A percentile compares a stretch with the other conserved stretches of the same genome.
phyloP scores from a whole-genome alignment of 305 asterid species.

The Striga hermonthica region DNA sequence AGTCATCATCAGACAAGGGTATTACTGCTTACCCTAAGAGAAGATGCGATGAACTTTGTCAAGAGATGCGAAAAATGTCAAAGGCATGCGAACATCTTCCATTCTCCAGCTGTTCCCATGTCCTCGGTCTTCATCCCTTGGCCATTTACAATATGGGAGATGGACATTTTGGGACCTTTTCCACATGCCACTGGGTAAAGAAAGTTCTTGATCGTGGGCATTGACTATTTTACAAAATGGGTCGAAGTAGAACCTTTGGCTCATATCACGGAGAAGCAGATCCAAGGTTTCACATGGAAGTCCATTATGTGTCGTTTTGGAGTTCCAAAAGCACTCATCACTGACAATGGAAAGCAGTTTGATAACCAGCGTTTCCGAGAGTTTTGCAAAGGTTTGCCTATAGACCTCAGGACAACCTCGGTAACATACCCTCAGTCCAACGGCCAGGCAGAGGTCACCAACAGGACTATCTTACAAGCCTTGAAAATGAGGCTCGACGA shows the following conservation, averaged over 20 bases:
- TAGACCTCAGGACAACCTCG: not conserved
- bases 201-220: not conserved
- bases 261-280: not conserved
- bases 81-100: not conserved
- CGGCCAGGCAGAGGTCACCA: not conserved
- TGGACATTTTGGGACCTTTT: not conserved
- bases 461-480: not conserved
- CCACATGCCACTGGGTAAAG: not conserved
- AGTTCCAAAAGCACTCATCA: not conserved
- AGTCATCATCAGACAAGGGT: not conserved
- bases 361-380: not conserved
- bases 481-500: not conserved
- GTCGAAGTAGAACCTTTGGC: not conserved
- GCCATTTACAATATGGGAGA: not conserved
- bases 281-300: not conserved
- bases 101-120: not conserved
- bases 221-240: not conserved
- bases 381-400: not conserved
- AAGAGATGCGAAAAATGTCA: not conserved
- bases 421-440: not conserved
- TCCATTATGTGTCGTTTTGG: not conserved
- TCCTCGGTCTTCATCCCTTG: not conserved
- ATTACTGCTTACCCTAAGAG: not conserved
- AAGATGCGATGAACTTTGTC: not conserved
- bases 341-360: not conserved